phyloP scores from a whole-genome alignment of 768 basidiomycete species.

The Leucosporidium yakuticum region DNA sequence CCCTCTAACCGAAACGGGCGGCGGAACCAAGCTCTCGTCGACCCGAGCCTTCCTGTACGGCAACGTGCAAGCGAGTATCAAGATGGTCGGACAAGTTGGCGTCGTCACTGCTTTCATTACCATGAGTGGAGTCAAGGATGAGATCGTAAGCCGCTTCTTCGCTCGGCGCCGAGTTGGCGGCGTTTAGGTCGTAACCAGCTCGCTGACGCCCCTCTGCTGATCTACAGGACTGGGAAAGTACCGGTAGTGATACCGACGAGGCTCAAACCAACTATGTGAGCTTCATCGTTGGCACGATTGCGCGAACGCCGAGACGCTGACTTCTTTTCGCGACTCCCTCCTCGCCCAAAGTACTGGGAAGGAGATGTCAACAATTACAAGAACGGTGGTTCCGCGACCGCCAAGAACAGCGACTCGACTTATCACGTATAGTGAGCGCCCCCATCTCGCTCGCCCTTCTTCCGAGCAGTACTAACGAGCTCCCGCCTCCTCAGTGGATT shows the following conservation, averaged over 20 bases:
- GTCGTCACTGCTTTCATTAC: constrained; percentile 42
- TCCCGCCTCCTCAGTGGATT: constrained; percentile 10
- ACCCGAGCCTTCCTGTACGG: constrained; percentile 43
- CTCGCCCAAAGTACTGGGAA: constrained; percentile 17
- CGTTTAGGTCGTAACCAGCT: too few relatives aligned
- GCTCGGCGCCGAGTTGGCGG: neutral
- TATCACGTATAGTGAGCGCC: constrained; percentile 19
- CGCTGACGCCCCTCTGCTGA: neutral
- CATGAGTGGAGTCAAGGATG: constrained; percentile 35
- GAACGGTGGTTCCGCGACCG: constrained; percentile 9
- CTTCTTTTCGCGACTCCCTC: too few relatives aligned
- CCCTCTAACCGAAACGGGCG: constrained; percentile 27
- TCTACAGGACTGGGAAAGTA: constrained; percentile 15
- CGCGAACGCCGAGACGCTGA: too few relatives aligned
- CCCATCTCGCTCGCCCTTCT: too few relatives aligned
- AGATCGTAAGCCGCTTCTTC: constrained; percentile 30
- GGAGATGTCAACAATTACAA: constrained; percentile 17
- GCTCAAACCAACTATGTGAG: constrained; percentile 22
- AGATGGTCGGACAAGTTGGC: constrained; percentile 38
- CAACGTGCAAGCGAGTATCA: constrained; percentile 33
- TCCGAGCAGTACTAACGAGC: neutral
- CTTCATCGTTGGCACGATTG: too few relatives aligned
- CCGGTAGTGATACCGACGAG: constrained; percentile 9
- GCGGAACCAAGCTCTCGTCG: constrained; percentile 42
- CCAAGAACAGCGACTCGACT: constrained; percentile 18